These are phyloP conservation scores for Sutorius eximius DNA, from an alignment of 1,284 basidiomycete genomes.

Conservation along the genomic window DNA sequence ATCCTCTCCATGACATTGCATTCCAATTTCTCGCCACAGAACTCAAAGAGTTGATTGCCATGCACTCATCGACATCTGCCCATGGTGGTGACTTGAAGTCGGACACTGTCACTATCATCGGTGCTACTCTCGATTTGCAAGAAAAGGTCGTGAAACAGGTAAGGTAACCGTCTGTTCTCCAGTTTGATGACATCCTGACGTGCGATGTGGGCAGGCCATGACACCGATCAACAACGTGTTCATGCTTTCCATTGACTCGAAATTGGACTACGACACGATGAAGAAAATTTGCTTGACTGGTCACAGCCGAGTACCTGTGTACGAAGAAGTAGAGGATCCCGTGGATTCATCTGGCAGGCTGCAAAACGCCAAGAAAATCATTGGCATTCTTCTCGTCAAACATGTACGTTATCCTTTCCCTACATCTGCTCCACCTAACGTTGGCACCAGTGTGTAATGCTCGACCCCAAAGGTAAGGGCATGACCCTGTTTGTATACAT, in stretches of 20 bases:
- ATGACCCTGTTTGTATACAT: not conserved
- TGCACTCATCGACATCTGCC: conserved; percentile 58
- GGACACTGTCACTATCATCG: conserved; percentile 76
- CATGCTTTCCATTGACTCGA: conserved; percentile 55
- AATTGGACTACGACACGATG: conserved; percentile 53
- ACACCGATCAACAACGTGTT: conserved; percentile 40
- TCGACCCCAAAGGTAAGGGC: conserved; percentile 79
- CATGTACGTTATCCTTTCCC: conserved; percentile 22
- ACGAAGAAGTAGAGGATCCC: conserved; percentile 40
- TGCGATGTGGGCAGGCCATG: conserved; percentile 25
- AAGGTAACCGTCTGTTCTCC: not conserved
- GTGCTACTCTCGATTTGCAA: conserved; percentile 72
- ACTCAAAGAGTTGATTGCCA: conserved; percentile 71
- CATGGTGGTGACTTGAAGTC: conserved; percentile 68
- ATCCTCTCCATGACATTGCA: not conserved
- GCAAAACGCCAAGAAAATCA: conserved; percentile 46
- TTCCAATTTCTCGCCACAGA: conserved; percentile 35
- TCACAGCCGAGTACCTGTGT: conserved; percentile 52
- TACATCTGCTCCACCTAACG: not conserved
- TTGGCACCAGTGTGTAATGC: conserved; percentile 64
- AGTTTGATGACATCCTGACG: not conserved
- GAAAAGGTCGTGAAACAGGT: conserved; percentile 61
- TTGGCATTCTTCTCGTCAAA: conserved; percentile 56
- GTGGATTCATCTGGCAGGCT: conserved; percentile 27
- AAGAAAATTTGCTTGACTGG: conserved; percentile 50